phyloP scores from a whole-genome alignment of 768 basidiomycete genomes.

The Scleroderma citrinum region DNA sequence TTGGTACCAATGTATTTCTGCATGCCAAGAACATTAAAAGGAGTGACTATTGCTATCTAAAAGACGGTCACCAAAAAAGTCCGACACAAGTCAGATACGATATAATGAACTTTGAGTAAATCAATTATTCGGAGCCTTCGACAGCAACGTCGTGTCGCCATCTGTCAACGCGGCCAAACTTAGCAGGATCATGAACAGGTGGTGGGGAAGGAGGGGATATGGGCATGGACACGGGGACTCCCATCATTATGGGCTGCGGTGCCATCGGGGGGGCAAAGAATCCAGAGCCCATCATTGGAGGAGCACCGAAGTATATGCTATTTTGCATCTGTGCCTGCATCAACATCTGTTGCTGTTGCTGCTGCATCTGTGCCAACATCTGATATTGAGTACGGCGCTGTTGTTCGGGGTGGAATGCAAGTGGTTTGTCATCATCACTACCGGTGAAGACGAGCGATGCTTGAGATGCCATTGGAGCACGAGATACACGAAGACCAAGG shows the following conservation, averaged over 20 bases:
- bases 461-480: constrained; percentile 22
- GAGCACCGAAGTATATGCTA: constrained; percentile 64
- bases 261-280: constrained; percentile 59
- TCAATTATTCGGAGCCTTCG: constrained; percentile 36
- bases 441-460: constrained; percentile 21
- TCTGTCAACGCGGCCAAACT: constrained; percentile 67
- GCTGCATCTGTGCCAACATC: constrained; percentile 39
- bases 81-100: constrained; percentile 4
- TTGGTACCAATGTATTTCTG: constrained; percentile 30
- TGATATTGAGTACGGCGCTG: constrained; percentile 60
- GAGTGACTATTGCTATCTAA: constrained; percentile 30
- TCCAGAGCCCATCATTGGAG: constrained; percentile 63
- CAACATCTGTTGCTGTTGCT: constrained; percentile 63
- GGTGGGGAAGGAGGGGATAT: constrained; percentile 53
- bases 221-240: constrained; percentile 36
- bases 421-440: constrained; percentile 56
- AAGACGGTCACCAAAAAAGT: constrained; percentile 1
- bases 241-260: constrained; percentile 36
- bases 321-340: constrained; percentile 74
- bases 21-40: constrained; percentile 30
- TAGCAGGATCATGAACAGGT: constrained; percentile 56
- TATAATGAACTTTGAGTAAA: constrained; percentile 4
- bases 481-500: constrained; percentile 63
- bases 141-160: constrained; percentile 78
- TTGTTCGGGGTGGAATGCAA: constrained; percentile 74